phyloP scores from a whole-genome alignment of 176 grass and related monocot species.

The Bromus sterilis region DNA sequence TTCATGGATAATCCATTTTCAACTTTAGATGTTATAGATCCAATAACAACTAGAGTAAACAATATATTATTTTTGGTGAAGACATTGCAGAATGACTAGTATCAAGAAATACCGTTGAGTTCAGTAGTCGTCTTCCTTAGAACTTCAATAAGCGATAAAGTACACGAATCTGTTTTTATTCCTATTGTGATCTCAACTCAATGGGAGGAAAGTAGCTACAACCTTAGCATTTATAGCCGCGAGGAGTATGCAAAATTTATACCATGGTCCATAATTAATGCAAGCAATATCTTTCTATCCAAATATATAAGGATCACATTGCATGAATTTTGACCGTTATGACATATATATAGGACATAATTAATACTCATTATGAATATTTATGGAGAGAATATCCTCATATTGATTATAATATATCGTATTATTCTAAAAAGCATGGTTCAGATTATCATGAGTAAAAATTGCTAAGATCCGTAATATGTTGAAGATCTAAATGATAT shows the following conservation, averaged over 20 bases:
- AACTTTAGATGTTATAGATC: not conserved
- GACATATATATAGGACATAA: not conserved
- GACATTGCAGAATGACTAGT: not conserved
- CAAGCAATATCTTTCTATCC: not conserved
- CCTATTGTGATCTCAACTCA: not conserved
- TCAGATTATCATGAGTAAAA: no score
- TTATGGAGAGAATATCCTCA: no score
- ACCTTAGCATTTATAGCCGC: not conserved
- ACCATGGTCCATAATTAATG: not conserved
- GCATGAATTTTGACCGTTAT: not conserved
- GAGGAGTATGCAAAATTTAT: not conserved
- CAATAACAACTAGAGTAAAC: not conserved
- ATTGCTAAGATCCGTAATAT: no score
- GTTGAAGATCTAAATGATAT: no score
- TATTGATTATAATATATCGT: no score
- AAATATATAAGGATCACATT: not conserved
- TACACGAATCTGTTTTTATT: not conserved
- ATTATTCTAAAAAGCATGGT: no score
- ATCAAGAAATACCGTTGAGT: not conserved
- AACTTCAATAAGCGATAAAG: not conserved
- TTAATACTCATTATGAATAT: not conserved
- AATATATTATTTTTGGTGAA: not conserved
- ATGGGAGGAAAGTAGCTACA: not conserved
- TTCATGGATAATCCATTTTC: not conserved
- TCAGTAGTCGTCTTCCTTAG: not conserved